phyloP scores from a whole-genome alignment of 495 filamentous ascomycete genomes.

The Podospora tetraspora region DNA sequence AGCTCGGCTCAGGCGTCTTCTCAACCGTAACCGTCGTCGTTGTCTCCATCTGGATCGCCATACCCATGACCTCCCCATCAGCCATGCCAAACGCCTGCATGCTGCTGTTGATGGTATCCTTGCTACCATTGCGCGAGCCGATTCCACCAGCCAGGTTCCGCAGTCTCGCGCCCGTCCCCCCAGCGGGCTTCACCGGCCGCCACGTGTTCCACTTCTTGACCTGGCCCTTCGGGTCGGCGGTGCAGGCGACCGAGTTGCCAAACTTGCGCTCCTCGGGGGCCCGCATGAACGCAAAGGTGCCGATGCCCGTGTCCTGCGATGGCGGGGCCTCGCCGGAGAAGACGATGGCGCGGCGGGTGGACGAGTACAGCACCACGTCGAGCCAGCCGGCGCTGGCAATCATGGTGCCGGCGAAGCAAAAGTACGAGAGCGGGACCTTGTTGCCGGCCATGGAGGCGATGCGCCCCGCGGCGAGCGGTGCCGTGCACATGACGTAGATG shows the following conservation, averaged over 20 bases:
- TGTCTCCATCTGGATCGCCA: conserved; percentile 42
- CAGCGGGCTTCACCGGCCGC: conserved; percentile 14
- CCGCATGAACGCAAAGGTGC: conserved; percentile 46
- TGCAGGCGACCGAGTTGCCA: conserved; percentile 38
- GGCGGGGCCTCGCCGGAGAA: conserved; percentile 40
- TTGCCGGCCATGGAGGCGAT: conserved; percentile 57
- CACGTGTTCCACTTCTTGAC: conserved; percentile 22
- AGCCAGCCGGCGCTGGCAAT: conserved; percentile 69
- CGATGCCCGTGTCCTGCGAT: conserved; percentile 40
- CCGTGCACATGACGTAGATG: conserved; percentile 64
- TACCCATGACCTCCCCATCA: conserved; percentile 23
- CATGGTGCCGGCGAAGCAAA: conserved; percentile 62
- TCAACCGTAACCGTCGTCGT: conserved; percentile 40
- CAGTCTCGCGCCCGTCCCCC: conserved; percentile 12
- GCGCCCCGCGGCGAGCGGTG: conserved; percentile 64
- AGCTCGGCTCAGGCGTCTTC: conserved; percentile 11
- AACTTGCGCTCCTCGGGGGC: conserved; percentile 29
- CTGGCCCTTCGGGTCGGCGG: conserved; percentile 20
- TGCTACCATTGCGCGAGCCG: conserved; percentile 24
- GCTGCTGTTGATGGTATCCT: conserved; percentile 15
- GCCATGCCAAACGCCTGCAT: conserved; percentile 29
- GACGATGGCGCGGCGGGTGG: conserved; percentile 55
- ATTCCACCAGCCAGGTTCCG: conserved; percentile 12
- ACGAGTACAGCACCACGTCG: conserved; percentile 64
- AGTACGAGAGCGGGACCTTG: conserved; percentile 53